These are phyloP conservation scores for Cupressus sempervirens DNA, from an alignment of 75 land plant species.

Conservation along the genomic window DNA sequence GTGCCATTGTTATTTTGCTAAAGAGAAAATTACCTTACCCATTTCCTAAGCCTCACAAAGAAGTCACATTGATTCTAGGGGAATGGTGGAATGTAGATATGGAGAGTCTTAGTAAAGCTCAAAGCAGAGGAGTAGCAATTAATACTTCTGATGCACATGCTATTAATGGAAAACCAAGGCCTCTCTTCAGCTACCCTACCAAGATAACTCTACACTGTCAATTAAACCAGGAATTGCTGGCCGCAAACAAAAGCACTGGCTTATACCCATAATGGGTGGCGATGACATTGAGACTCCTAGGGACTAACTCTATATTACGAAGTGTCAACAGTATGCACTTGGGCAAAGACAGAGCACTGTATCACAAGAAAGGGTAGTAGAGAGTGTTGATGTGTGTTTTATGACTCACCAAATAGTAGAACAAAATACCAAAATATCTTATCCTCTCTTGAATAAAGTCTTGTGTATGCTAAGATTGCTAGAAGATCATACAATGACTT, in stretches of 20 bases:
- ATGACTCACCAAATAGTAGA: too few species aligned
- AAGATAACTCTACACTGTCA: constrained; percentile 52
- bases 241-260: too few species aligned
- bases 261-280: constrained; percentile 51
- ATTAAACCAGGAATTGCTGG: constrained; percentile 45
- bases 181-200: constrained; percentile 26
- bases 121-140: constrained; percentile 21
- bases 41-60: constrained; percentile 51
- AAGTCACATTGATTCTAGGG: constrained; percentile 61
- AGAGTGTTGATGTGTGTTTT: too few species aligned
- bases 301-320: constrained; percentile 57
- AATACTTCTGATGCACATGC: constrained; percentile 38
- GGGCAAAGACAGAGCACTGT: not conserved
- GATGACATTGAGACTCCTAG: constrained; percentile 47
- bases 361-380: not conserved
- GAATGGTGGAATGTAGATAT: constrained; percentile 86
- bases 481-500: too few species aligned
- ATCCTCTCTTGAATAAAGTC: too few species aligned
- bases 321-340: constrained; percentile 5
- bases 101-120: constrained; percentile 21
- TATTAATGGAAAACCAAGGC: constrained; percentile 44
- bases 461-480: too few species aligned
- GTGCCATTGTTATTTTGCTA: constrained; percentile 71
- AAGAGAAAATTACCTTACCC: constrained; percentile 22
- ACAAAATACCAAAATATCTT: too few species aligned